Evolutionary conservation across 1,284 basidiomycete genomes (phyloP), one percentile per base, ranked within the genome.

Genomic region (Gomphus bonarii): DNA sequence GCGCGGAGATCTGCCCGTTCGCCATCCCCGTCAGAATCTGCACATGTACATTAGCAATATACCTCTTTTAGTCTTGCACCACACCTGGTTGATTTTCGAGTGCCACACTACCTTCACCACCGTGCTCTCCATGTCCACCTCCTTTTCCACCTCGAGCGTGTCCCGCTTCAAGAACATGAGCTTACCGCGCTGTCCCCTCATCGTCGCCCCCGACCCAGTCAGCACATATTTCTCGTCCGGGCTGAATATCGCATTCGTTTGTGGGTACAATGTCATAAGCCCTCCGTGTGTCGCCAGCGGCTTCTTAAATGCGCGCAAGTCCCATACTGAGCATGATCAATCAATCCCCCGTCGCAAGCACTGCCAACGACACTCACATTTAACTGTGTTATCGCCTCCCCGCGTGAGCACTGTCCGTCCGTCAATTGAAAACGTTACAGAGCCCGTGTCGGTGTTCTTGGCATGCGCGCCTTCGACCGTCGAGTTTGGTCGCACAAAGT

Each of bases 11-110:
- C 59, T 85, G 76, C 28, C 95, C 97, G 62, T 84, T 90, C n/a
- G 94, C 89, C 52, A 92, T 76, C 1, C 91, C 86, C 30, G 87
- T 80, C 56, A 97, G 76, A 65, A 97, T 90, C 87, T 92, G 70
- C 54, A 35, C 49, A 36, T 20, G 54, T 49, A 47, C 33, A 46
- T 51, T 38, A 55, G 42, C 33, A 25, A 44, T 8, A 38, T 30
- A 12, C 53, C 33, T 44, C 40, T 36, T 31, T n/a, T 18, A 38
- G 22, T 54, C 36, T 33, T 18, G 14, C 14, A 1, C 65, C 82
- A 62, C 62, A 88, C 89, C 79, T 97, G 95, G 73, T 97, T 97
- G 74, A 97, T 97, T 70, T 91, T 90, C n/a, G 91, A 84, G 72
- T 97, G 95, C 94, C 94, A 97, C 31, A 81, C 72, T 1, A 97